These are phyloP conservation scores for Crepidotus variabilis DNA, from an alignment of 768 basidiomycete genomes.

Conservation along the genomic window DNA sequence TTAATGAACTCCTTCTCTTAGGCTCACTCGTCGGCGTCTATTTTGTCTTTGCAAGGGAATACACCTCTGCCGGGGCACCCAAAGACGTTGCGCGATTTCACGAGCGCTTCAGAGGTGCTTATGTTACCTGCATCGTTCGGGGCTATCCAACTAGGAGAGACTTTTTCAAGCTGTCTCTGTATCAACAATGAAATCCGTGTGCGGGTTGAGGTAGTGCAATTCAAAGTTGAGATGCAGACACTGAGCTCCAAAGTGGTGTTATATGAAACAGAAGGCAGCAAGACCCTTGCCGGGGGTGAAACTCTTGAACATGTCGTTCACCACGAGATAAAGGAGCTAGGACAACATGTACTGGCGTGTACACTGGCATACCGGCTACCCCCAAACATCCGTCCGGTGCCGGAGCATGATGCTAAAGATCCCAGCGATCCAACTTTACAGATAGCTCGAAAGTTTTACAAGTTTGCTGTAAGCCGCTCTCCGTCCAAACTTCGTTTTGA, in stretches of 20 bases:
- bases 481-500: not conserved
- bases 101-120: conserved; percentile 73
- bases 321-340: conserved; percentile 93
- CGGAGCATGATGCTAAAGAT: conserved; percentile 47
- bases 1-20: conserved; percentile 14
- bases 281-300: conserved; percentile 49
- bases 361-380: conserved; percentile 80
- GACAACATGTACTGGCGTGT: conserved; percentile 86
- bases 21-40: conserved; percentile 73
- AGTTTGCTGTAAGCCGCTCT: conserved; percentile 68
- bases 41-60: conserved; percentile 72
- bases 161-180: conserved; percentile 78
- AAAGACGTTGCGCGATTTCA: conserved; percentile 80
- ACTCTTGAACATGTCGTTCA: conserved; percentile 66
- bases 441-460: conserved; percentile 87
- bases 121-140: conserved; percentile 84
- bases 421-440: conserved; percentile 53
- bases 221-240: conserved; percentile 87
- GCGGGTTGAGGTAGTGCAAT: conserved; percentile 56
- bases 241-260: conserved; percentile 58
- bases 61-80: conserved; percentile 71
- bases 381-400: conserved; percentile 45
- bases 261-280: conserved; percentile 60
- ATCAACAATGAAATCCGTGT: conserved; percentile 74
- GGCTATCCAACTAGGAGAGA: conserved; percentile 84